These are phyloP conservation scores for Alternaria brassicicola DNA, from an alignment of 2,329 filamentous ascomycete species.

Conservation along the genomic window DNA sequence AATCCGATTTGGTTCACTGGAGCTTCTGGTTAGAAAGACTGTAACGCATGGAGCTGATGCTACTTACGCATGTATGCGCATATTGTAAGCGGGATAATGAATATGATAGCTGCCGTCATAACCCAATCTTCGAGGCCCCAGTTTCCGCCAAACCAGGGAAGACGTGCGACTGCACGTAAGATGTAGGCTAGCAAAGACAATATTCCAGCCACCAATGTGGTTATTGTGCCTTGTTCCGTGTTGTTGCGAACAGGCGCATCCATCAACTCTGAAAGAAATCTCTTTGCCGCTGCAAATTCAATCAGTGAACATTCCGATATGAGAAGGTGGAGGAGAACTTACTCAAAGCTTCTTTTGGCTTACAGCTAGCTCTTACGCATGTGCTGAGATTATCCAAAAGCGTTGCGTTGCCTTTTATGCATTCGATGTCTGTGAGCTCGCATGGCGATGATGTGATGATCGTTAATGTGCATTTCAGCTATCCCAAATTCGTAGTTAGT, in stretches of 20 bases:
- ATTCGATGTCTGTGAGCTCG: conserved; percentile 31
- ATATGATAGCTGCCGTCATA: conserved; percentile 31
- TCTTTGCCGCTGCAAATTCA: conserved; percentile 43
- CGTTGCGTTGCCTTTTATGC: conserved; percentile 27
- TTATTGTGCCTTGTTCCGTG: conserved; percentile 44
- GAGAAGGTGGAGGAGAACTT: conserved; percentile 9
- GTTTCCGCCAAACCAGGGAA: conserved; percentile 44
- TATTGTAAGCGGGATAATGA: conserved; percentile 26
- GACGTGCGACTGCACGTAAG: conserved; percentile 45
- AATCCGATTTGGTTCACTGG: conserved; percentile 49
- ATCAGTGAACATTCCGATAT: not conserved
- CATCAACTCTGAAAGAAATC: conserved; percentile 37
- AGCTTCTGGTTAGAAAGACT: no score
- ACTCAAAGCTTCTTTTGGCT: conserved; percentile 35
- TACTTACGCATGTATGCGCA: conserved; percentile 2
- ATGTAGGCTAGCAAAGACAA: conserved; percentile 40
- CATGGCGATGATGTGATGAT: conserved; percentile 31
- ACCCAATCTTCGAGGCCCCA: conserved; percentile 51
- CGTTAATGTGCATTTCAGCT: conserved; percentile 32
- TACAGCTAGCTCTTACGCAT: conserved; percentile 33
- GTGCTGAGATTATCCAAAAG: conserved; percentile 21
- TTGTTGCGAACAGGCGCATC: conserved; percentile 45
- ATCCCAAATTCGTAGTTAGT: not conserved
- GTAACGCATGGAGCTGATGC: no score
- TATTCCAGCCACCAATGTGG: conserved; percentile 45